Base-by-base conservation (phyloP, 2,329 filamentous ascomycete genomes). In the Cordyceps javanica region DNA sequence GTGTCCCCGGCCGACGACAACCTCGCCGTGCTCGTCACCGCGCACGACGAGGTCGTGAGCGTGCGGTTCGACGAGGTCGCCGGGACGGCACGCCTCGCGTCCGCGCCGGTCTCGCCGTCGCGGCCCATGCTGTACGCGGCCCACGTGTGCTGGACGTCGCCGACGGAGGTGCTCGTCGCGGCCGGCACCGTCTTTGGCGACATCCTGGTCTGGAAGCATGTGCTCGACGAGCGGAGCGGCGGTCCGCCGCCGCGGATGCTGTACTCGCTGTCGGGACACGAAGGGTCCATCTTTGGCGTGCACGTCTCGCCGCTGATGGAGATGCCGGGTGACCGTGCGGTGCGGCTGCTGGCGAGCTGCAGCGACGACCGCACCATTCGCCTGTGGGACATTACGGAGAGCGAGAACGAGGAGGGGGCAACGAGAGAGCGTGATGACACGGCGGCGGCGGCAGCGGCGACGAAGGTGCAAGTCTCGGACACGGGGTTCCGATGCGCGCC, bases 141-240 rank as follows among this genome's bases (percentile, higher is more conserved):
- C 5, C 83, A 89, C 66, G 71, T 96, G 19, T 73, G 79, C 39
- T 90, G 87, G 80, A 72, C 85, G 8, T 78, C 79, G 7, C 55
- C 70, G 6, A 75, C 77, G 45, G 76, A 77, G 53, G 76, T 96
- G 46, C 78, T 97, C 21, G 82, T 97, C 52, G 90, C 91, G 7
- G 89, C 89, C 3, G 94, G 94, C 1, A 97, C 94, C 0, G 91
- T 93, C 1, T 97, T 97, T 72, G 94, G 94, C 3, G 92, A 97
- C 70, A 89, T 99, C 34, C 78, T 97, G 38, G 82, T 96, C 16
- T 97, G 94, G 94, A 89, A 86, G 62, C 91, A 84, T 64, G 73
- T 48, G 64, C 16, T 50, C n/a, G 45, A 46, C 3, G 57, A n/a
- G n/a, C n/a, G n/a, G n/a, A n/a, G 45, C 6, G 26, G 41, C 49